phyloP scores from a whole-genome alignment of 768 basidiomycete genomes.

The Mycena kentingensis region DNA sequence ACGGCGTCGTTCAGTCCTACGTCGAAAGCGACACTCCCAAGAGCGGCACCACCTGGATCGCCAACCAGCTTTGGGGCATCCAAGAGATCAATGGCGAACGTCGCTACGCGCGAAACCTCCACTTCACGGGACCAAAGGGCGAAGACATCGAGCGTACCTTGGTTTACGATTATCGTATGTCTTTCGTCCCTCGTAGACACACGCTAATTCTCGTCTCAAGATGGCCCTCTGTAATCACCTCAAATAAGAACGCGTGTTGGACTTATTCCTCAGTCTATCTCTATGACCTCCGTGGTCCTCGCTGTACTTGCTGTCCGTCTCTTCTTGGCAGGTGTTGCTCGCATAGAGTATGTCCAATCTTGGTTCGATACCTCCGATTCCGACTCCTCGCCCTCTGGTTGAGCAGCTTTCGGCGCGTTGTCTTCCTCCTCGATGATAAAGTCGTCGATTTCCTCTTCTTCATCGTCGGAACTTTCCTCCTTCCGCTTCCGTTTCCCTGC shows the following conservation, averaged over 20 bases:
- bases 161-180: conserved; percentile 70
- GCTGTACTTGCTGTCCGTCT: not conserved
- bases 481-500: conserved; percentile 18
- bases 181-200: not conserved
- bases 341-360: not conserved
- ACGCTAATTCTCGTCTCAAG: not conserved
- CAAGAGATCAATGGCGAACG: conserved; percentile 59
- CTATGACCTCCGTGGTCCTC: not conserved
- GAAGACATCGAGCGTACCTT: conserved; percentile 59
- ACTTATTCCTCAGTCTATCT: conserved; percentile 5
- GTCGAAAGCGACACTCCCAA: conserved; percentile 53
- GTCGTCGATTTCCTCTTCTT: conserved; percentile 16
- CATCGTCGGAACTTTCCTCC: conserved; percentile 19
- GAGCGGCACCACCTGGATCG: conserved; percentile 50
- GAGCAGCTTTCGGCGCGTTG: not conserved
- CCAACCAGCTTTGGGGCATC: conserved; percentile 70
- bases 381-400: conserved; percentile 9
- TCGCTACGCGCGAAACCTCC: conserved; percentile 60
- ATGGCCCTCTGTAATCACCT: conserved; percentile 4
- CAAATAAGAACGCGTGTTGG: not conserved
- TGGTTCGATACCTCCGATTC: conserved; percentile 6
- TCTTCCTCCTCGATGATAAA: conserved; percentile 19
- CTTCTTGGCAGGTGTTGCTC: not conserved
- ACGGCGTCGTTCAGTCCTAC: conserved; percentile 48
- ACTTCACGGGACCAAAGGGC: conserved; percentile 61